Evolutionary conservation across 352 stramenopile species (phyloP), one percentile per base, ranked within the genome.

Genomic region (Globisporangium polare): DNA sequence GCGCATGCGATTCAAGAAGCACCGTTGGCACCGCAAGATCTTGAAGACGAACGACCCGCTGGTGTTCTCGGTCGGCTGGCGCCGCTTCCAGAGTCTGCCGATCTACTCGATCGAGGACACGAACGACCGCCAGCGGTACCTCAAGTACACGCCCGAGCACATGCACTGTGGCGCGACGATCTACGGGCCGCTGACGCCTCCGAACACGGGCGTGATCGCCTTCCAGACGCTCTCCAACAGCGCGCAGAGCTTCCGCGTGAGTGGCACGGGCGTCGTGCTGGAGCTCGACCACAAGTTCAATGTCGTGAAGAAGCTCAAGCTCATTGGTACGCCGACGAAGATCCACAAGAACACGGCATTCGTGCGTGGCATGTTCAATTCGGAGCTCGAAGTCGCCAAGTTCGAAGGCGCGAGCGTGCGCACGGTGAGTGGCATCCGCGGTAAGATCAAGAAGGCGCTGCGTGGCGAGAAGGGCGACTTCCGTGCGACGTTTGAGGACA

Each of bases 61-160:
- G 24, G 89, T 99, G 10, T 98, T 99, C 56, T 99, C 94, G 15
- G 85, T 99, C 57, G 98, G 98, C 13, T 99, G 98, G 98, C 90
- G 98, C 12, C 89, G 98, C 18, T 99, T 99, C 78, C 97, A 99
- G 75, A 98, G 91, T 68, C 83, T 99, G 53, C 97, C 97, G 7
- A 67, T 99, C n/a, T 99, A 98, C 73, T 98, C 94, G 35, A 99
- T 98, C 15, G 97, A 99, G 75, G 98, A 99, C 73, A 85, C 93
- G 60, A 99, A 99, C 72, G 95, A 98, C 46, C 88, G 97, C 2
- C 91, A 98, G 69, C 83, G 94, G 45, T 96, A 94, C 68, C 80
- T 99, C 57, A 99, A 99, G 80, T 99, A 95, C 77, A 99, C 97
- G n/a, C 97, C 97, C 0, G 97, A 99, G 74, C 97, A 99, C 84